phyloP scores from a whole-genome alignment of 2,329 filamentous ascomycete genomes.

The Diaporthe longicolla region DNA sequence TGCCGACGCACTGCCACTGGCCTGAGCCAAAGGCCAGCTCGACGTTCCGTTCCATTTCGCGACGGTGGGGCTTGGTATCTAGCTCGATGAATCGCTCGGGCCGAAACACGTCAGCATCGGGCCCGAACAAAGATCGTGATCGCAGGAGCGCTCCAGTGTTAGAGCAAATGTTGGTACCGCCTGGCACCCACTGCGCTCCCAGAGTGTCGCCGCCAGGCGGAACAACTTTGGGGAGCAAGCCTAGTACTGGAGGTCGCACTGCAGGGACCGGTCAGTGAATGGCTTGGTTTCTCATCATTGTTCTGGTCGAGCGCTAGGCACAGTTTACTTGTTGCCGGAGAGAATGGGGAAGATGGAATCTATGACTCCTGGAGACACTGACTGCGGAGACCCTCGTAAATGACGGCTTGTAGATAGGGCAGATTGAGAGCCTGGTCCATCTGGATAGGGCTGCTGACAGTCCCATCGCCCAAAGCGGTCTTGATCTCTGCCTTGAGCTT shows the following conservation, averaged over 20 bases:
- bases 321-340: too few relatives aligned
- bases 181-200: conserved; percentile 50
- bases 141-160: conserved; percentile 41
- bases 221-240: conserved; percentile 45
- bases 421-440: conserved; percentile 40
- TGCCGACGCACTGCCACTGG: conserved; percentile 57
- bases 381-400: conserved; percentile 46
- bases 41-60: conserved; percentile 51
- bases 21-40: conserved; percentile 58
- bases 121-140: conserved; percentile 52
- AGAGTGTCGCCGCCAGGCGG: conserved; percentile 49
- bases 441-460: conserved; percentile 39
- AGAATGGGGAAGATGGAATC: background rate
- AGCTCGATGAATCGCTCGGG: conserved; percentile 71
- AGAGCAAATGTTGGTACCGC: conserved; percentile 46
- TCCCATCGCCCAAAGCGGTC: conserved; percentile 21
- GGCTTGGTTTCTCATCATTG: too few relatives aligned
- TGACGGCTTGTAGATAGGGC: conserved; percentile 46
- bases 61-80: conserved; percentile 51
- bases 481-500: conserved; percentile 42
- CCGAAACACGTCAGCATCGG: conserved; percentile 70
- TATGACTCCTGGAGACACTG: background rate
- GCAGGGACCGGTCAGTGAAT: background rate
- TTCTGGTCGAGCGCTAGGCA: too few relatives aligned
- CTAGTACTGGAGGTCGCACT: conserved; percentile 43